A percentile compares a stretch with the other conserved stretches of the same genome.
phyloP scores from a whole-genome alignment of 495 filamentous ascomycete species.

The Lasiosphaeria ovina region DNA sequence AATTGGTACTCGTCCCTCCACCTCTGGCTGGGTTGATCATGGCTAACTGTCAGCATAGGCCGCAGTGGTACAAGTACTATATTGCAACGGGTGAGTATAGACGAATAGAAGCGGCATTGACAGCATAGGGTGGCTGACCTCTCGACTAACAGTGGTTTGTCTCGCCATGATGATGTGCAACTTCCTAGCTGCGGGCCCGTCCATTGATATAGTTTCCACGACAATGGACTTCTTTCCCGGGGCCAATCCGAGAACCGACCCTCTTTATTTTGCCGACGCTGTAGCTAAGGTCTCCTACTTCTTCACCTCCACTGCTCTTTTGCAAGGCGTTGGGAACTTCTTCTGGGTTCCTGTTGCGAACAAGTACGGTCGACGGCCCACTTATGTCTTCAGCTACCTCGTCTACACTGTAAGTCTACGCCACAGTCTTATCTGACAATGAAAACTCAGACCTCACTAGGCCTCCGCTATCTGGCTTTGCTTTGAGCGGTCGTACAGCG shows the following conservation, averaged over 20 bases:
- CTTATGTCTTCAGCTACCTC: conserved; percentile 49
- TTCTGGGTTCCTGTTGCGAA: conserved; percentile 56
- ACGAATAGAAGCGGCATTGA: neutral
- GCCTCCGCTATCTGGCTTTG: conserved; percentile 46
- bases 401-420: conserved; percentile 36
- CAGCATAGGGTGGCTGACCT: neutral
- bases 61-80: conserved; percentile 47
- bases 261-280: conserved; percentile 22
- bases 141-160: conserved; percentile 37
- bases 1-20: conserved; percentile 39
- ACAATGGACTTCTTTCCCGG: conserved; percentile 48
- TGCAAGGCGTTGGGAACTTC: conserved; percentile 51
- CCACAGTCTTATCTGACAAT: neutral
- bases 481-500: conserved; percentile 42
- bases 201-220: conserved; percentile 50
- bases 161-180: conserved; percentile 56
- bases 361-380: conserved; percentile 54
- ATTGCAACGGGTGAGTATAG: conserved; percentile 32
- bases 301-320: conserved; percentile 50
- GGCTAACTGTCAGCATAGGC: conserved; percentile 31
- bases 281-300: conserved; percentile 52
- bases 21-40: neutral
- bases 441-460: conserved; percentile 7
- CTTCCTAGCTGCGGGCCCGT: conserved; percentile 53
- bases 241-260: conserved; percentile 15